Evolutionary conservation across 164 flowering plant species (phyloP), one percentile per base, ranked within the genome.

Genomic region (Chimonanthus salicifolius): DNA sequence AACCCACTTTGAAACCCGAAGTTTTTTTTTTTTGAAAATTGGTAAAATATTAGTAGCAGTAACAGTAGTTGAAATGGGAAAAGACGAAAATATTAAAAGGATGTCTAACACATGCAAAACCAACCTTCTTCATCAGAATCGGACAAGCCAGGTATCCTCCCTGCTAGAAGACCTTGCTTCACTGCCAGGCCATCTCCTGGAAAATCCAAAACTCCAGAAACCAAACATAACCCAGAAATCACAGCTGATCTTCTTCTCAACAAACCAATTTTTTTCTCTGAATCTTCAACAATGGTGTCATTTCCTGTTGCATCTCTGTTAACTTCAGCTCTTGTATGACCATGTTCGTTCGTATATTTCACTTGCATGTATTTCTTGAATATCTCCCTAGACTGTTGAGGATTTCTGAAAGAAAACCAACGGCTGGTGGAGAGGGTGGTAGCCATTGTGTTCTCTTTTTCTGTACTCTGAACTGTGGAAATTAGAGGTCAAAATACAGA

Each of bases 51-150:
- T 3, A 54, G 60, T n/a, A 54, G 16, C 21, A 13, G 60, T 11
- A 54, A 4, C 8, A 66, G 11, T 11, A 4, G 13, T 46, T 66
- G 49, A 4, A 33, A 63, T 63, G 20, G 8, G 45, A 2, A 66
- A 15, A 11, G 5, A 50, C 10, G 50, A 45, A 50, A 54, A 51
- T 45, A 62, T n/a, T 43, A 64, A 46, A 21, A 46, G 45, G 13
- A 18, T 13, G 16, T 13, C 21, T 15, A 46, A 13, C 2, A 33
- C 7, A 8, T 33, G 33, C 62, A 62, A 71, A 80, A 73, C 83
- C 72, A 82, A 94, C 97, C 98, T 85, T 89, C 80, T 74, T 88
- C 92, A 85, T 92, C 92, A 15, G 98, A 95, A 33, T 91, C 98
- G 70, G 97, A 92, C 33, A 92, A 78, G 21, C 98, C 98, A 50